Conservation (phyloP, 176 grass and related monocot genomes). For the Lolium rigidum region DNA sequence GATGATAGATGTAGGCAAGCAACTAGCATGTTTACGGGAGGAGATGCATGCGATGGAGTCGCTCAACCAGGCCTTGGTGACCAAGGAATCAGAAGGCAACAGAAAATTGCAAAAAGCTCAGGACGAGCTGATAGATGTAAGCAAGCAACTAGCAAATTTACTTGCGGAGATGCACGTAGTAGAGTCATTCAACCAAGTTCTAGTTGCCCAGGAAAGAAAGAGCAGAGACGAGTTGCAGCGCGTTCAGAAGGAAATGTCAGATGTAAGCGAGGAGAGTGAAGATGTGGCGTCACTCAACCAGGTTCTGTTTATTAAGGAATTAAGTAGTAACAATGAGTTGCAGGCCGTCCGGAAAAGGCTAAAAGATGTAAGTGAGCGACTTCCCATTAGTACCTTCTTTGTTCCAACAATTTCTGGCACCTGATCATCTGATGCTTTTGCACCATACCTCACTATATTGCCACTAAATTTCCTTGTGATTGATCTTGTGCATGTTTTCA, state of each 20-base stretch:
- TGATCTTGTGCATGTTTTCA: background rate
- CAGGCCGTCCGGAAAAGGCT: background rate
- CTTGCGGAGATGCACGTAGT: background rate
- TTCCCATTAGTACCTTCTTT: background rate
- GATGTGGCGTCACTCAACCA: background rate
- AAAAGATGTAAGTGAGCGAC: background rate
- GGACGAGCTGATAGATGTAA: background rate
- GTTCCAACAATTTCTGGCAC: conserved; percentile 8
- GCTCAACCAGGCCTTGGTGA: conserved; percentile 4
- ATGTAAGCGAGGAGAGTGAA: background rate
- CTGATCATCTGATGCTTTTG: background rate
- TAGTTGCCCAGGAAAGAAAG: conserved; percentile 2
- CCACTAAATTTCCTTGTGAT: background rate
- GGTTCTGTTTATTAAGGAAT: background rate
- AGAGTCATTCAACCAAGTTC: background rate
- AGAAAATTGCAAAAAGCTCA: background rate
- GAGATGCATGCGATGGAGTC: background rate
- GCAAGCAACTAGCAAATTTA: background rate
- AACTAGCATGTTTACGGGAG: background rate
- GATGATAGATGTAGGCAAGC: background rate
- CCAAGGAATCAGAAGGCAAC: background rate
- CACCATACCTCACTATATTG: background rate
- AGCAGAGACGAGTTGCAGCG: background rate
- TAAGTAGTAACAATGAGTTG: background rate
- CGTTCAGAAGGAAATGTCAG: background rate